These are phyloP conservation scores for Dendrostoma leiphaemia DNA, from an alignment of 2,329 filamentous ascomycete species.

Conservation along the genomic window DNA sequence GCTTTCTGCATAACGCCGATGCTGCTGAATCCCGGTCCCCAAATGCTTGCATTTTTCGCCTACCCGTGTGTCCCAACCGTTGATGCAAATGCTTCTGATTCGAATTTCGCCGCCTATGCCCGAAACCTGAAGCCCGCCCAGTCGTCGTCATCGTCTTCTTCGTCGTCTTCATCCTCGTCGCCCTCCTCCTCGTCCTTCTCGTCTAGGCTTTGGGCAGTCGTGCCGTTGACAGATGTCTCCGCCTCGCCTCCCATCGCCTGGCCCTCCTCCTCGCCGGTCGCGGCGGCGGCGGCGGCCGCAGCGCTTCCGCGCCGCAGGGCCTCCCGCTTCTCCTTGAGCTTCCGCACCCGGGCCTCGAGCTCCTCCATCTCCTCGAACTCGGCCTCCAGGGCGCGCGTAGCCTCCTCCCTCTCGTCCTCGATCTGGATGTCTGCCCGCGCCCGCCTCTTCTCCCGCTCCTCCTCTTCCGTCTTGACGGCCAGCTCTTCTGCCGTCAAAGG, in stretches of 20 bases:
- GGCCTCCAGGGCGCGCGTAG: constrained; percentile 67
- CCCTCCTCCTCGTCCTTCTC: constrained; percentile 39
- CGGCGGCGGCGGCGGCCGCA: background rate
- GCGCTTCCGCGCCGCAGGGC: constrained; percentile 50
- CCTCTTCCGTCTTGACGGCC: constrained; percentile 49
- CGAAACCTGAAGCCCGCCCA: constrained; percentile 60
- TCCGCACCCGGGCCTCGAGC: constrained; percentile 68
- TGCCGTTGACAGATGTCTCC: constrained; percentile 15
- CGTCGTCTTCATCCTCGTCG: constrained; percentile 40
- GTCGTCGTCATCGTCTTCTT: constrained; percentile 48
- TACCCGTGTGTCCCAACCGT: background rate
- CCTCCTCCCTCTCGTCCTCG: constrained; percentile 73
- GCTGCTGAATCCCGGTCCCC: background rate
- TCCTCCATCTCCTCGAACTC: constrained; percentile 84
- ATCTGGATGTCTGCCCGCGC: constrained; percentile 54
- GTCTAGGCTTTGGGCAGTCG: constrained; percentile 16
- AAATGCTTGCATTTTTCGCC: background rate
- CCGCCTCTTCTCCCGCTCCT: constrained; percentile 50
- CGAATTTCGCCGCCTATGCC: constrained; percentile 13
- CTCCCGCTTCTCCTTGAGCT: constrained; percentile 69
- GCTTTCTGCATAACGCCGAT: background rate
- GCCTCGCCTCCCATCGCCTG: background rate
- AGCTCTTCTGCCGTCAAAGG: constrained; percentile 65
- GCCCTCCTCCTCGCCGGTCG: background rate
- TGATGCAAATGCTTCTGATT: background rate